Evolutionary conservation across 2,329 filamentous ascomycete species (phyloP), one percentile per base, ranked within the genome.

Genomic region (Fusarium staphyleae): DNA sequence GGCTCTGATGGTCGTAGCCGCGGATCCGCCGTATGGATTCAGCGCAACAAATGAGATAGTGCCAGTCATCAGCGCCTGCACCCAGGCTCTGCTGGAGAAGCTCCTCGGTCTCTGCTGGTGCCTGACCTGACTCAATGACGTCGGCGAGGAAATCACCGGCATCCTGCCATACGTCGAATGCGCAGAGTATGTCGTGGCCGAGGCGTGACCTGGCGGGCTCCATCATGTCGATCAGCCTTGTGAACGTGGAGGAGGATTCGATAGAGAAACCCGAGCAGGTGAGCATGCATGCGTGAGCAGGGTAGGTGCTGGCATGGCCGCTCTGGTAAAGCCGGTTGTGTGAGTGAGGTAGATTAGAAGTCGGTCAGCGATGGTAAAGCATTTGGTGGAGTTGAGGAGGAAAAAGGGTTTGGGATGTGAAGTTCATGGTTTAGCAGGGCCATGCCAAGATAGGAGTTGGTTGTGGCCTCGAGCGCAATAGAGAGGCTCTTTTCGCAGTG

Each of bases 1-100:
- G 62, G 22, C 58, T 62, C 4, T 54, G 40, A 5, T 44, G 47
- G 29, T 65, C 32, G 15, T 41, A 33, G 18, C 32, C 43, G 26
- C 52, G 53, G 18, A 43, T 28, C 28, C 57, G 48, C 29, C 56
- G 66, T n/a, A 72, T 63, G 7, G 69, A 69, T 42, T 40, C 62
- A 9, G 74, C 73, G 50, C 71, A 71, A 14, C 72, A 58, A n/a
- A 76, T 60, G 53, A 71, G 48, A 45, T 65, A 62, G 14, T 71
- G 46, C 69, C 72, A 76, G 40, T 73, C 67, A 37, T 76, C 64
- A 15, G 68, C 66, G 11, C 69, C 67, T 30, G 70, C 72, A 4
- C 68, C 47, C 16, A 76, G 58, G 46, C 72, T 75, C 34, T 67
- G 48, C 34, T 68, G 51, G 19, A 71, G 55, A 26, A 75, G 62